Evolutionary conservation across 2,329 filamentous ascomycete species (phyloP).

Genomic region (Ceratocystis cacaofunesta): DNA sequence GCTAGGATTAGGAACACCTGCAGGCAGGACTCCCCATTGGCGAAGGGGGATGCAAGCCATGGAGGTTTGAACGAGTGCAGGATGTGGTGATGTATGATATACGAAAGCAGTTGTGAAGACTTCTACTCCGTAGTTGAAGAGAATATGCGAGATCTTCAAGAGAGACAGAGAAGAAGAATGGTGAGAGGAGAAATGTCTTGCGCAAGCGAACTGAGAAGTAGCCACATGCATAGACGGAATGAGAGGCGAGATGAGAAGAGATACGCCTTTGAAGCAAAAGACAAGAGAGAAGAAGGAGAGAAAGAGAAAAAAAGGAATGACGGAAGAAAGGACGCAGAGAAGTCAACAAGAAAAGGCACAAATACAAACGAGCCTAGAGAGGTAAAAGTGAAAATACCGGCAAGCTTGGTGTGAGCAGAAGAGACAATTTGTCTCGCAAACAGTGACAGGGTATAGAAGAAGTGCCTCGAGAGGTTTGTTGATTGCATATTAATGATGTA

Average conservation of each 20-base stretch:
- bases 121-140: not conserved
- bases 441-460: not conserved
- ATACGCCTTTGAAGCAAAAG: not conserved
- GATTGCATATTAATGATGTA: not conserved
- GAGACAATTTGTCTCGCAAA: not conserved
- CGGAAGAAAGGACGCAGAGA: not conserved
- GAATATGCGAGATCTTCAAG: not conserved
- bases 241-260: conserved; percentile 1
- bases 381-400: not conserved
- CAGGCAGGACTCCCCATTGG: not conserved
- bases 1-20: conserved; percentile 17
- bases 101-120: not conserved
- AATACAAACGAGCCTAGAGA: not conserved
- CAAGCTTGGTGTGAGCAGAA: not conserved
- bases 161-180: not conserved
- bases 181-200: not conserved
- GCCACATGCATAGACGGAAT: conserved; percentile 1
- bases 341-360: not conserved
- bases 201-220: not conserved
- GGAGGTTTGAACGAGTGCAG: not conserved
- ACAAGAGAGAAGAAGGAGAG: not conserved
- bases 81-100: not conserved
- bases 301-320: not conserved
- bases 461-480: not conserved
- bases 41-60: not conserved